phyloP scores from a whole-genome alignment of 495 filamentous ascomycete genomes.

The Xylaria cubensis region DNA sequence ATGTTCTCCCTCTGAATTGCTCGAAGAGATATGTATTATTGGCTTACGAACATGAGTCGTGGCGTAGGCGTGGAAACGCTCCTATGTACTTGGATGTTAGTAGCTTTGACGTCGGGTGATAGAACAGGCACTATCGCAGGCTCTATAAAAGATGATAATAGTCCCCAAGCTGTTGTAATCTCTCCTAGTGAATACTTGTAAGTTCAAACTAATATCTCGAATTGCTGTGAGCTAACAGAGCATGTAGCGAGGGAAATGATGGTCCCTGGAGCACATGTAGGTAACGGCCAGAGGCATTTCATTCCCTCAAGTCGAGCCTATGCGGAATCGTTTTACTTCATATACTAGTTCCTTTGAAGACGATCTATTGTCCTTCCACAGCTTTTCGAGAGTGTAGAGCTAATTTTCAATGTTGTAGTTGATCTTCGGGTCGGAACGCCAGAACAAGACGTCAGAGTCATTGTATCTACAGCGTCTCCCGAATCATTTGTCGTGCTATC shows the following conservation, averaged over 20 bases:
- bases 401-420: constrained; percentile 1
- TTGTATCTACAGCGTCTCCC: constrained; percentile 45
- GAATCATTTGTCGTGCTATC: constrained; percentile 49
- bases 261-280: constrained; percentile 45
- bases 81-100: neutral
- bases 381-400: neutral
- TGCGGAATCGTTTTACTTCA: neutral
- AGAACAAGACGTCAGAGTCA: constrained; percentile 44
- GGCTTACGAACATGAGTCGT: neutral
- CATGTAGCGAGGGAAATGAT: constrained; percentile 48
- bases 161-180: constrained; percentile 26
- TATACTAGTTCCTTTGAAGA: neutral
- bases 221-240: constrained; percentile 18
- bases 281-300: constrained; percentile 27
- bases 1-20: neutral
- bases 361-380: neutral
- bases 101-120: neutral
- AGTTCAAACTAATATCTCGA: constrained; percentile 1
- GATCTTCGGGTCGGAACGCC: constrained; percentile 47
- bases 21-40: neutral
- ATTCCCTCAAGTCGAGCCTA: neutral
- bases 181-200: constrained; percentile 40
- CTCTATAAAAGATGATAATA: neutral
- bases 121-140: neutral
- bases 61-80: neutral